Base-by-base conservation (phyloP, 192 early-diverging fungal species). In the Phycomyces blakesleeanus region DNA sequence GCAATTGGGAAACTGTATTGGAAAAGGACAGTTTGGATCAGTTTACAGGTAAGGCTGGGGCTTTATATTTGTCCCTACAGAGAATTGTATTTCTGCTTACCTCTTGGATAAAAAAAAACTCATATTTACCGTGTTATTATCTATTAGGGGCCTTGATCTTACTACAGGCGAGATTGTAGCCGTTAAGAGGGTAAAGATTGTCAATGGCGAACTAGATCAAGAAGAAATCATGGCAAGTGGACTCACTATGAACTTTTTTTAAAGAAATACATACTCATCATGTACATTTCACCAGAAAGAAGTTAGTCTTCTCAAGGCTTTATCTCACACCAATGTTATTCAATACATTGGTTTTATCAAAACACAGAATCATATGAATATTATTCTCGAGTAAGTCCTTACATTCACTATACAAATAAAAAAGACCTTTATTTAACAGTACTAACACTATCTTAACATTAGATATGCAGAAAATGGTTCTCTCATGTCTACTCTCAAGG, bases 391-490 rank as follows among this genome's bases (percentile, higher is more conserved):
- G 83, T 71, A 60, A 49, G 59, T 57, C 3, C 24, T 3, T 20
- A 24, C 22, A 26, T 58, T 24, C 14, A 24, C 14, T 3, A 26
- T 38, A 0, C n/a, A n/a, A 25, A 59, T 41, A 11, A 37, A 24
- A 29, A 38, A n/a, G n/a, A n/a, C n/a, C n/a, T n/a, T n/a, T n/a
- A n/a, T n/a, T n/a, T n/a, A n/a, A n/a, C n/a, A n/a, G n/a, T n/a
- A n/a, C n/a, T n/a, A n/a, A n/a, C n/a, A n/a, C n/a, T n/a, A n/a
- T n/a, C n/a, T n/a, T n/a, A n/a, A n/a, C n/a, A 24, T 16, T 37
- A 68, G 66, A 65, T 90, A 81, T 73, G 89, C 89, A 5, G 96
- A 98, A 78, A 93, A 95, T 63, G 96, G 96, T 14, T 97, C 95
- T n/a, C 84, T 98, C 39, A 71, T 87, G 57, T 85, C 83, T 27